A percentile compares a stretch with the other conserved stretches of the same genome.
These are phyloP conservation scores for Xerocomus spinulosus DNA, from an alignment of 768 basidiomycete genomes.

Conservation along the genomic window DNA sequence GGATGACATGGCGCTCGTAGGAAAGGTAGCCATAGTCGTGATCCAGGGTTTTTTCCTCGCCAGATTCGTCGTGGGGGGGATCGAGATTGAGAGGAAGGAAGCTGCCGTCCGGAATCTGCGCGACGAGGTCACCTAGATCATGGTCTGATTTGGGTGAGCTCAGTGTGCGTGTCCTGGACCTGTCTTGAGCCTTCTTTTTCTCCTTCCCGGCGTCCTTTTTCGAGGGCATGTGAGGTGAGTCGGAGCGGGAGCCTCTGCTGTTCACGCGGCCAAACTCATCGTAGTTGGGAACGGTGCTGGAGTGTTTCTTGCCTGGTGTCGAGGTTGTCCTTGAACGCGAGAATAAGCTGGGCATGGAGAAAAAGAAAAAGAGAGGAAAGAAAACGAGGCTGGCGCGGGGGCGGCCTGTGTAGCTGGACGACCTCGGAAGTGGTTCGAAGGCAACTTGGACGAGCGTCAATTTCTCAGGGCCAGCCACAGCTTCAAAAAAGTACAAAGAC, in stretches of 20 bases:
- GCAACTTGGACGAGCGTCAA: slow-evolving; percentile 3
- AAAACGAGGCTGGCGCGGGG: slow-evolving; percentile 5
- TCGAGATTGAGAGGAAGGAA: slow-evolving; percentile 53
- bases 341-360: slow-evolving; percentile 69
- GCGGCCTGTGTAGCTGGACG: slow-evolving; percentile 9
- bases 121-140: slow-evolving; percentile 32
- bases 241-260: slow-evolving; percentile 40
- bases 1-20: slow-evolving; percentile 66
- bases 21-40: slow-evolving; percentile 71
- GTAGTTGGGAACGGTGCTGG: slow-evolving; percentile 20
- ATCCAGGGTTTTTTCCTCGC: slow-evolving; percentile 37
- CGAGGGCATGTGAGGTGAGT: slow-evolving; percentile 16
- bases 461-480: slow-evolving; percentile 24
- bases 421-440: slow-evolving; percentile 16
- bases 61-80: slow-evolving; percentile 37
- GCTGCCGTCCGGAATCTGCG: slow-evolving; percentile 44
- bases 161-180: slow-evolving; percentile 38
- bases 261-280: slow-evolving; percentile 68
- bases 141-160: slow-evolving; percentile 35
- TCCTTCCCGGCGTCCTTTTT: slow-evolving; percentile 49
- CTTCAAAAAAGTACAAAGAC: not conserved
- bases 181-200: slow-evolving; percentile 40
- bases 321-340: slow-evolving; percentile 65
- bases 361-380: not conserved
- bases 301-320: slow-evolving; percentile 43